Evolutionary conservation across 2,329 filamentous ascomycete genomes (phyloP).

Genomic region (Capronia coronata): DNA sequence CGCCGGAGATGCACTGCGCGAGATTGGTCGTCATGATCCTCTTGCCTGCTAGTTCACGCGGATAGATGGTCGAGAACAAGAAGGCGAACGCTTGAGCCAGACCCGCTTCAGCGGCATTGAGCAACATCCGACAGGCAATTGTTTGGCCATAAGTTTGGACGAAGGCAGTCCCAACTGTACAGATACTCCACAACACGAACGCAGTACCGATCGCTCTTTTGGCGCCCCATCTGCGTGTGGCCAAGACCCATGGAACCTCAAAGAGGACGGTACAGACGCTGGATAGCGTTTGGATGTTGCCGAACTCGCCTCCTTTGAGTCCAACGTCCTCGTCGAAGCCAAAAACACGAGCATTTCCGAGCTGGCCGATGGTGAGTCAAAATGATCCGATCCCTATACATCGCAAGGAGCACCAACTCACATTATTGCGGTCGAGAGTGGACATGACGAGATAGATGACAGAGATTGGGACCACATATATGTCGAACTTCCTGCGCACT

Average conservation of each 20-base stretch:
- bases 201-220: conserved; percentile 15
- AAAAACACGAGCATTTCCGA: conserved; percentile 55
- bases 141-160: conserved; percentile 30
- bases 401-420: conserved; percentile 34
- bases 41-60: conserved; percentile 11
- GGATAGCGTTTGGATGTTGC: conserved; percentile 37
- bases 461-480: conserved; percentile 15
- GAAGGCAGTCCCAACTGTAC: conserved; percentile 25
- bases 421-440: conserved; percentile 40
- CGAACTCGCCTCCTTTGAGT: conserved; percentile 55
- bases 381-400: conserved; percentile 26
- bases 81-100: conserved; percentile 11
- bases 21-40: conserved; percentile 11
- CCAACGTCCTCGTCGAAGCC: conserved; percentile 51
- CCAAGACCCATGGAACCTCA: conserved; percentile 19
- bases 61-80: conserved; percentile 16
- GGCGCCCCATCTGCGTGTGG: conserved; percentile 9
- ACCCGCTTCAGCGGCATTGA: conserved; percentile 24
- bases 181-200: conserved; percentile 11
- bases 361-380: conserved; percentile 24
- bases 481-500: conserved; percentile 23
- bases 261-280: conserved; percentile 13
- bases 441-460: conserved; percentile 35
- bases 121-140: conserved; percentile 31
- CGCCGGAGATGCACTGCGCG: conserved; percentile 14